Conservation (phyloP, 345 rosid species). For the Citrus trifoliata region DNA sequence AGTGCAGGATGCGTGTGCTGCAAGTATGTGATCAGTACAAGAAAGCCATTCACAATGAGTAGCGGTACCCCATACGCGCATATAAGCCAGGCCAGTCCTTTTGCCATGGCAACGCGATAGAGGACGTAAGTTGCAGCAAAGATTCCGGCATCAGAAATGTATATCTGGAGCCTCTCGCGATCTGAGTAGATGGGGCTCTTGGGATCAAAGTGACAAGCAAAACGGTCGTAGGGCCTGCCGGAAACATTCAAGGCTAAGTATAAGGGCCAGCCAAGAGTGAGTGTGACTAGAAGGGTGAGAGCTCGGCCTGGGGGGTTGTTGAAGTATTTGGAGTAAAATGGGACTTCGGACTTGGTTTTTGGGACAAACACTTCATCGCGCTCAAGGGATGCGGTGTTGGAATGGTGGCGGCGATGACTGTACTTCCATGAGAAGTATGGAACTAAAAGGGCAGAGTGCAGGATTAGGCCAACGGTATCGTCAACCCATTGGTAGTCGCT, state of each 20-base stretch:
- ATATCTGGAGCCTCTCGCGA: constrained; percentile 49
- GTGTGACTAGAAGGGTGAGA: constrained; percentile 27
- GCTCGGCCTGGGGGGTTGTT: constrained; percentile 47
- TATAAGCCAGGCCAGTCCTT: constrained; percentile 52
- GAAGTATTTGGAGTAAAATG: constrained; percentile 34
- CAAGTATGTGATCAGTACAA: constrained; percentile 54
- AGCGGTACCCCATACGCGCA: constrained; percentile 49
- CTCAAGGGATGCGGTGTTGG: constrained; percentile 62
- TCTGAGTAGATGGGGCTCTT: constrained; percentile 46
- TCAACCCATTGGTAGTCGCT: constrained; percentile 58
- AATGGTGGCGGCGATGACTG: constrained; percentile 72
- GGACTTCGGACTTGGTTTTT: constrained; percentile 31
- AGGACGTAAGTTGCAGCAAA: constrained; percentile 34
- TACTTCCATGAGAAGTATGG: constrained; percentile 69
- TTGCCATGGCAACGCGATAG: constrained; percentile 24
- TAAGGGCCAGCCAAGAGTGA: constrained; percentile 48
- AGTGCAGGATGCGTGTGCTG: constrained; percentile 63
- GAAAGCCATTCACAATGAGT: constrained; percentile 47
- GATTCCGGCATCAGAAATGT: constrained; percentile 46
- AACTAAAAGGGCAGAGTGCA: constrained; percentile 57
- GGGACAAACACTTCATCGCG: constrained; percentile 68
- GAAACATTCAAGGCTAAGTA: constrained; percentile 48
- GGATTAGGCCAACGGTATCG: constrained; percentile 50
- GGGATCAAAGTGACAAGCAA: constrained; percentile 48
- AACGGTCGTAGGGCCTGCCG: constrained; percentile 41